Conservation (phyloP, 768 basidiomycete genomes). For the Daedaleopsis nitida region DNA sequence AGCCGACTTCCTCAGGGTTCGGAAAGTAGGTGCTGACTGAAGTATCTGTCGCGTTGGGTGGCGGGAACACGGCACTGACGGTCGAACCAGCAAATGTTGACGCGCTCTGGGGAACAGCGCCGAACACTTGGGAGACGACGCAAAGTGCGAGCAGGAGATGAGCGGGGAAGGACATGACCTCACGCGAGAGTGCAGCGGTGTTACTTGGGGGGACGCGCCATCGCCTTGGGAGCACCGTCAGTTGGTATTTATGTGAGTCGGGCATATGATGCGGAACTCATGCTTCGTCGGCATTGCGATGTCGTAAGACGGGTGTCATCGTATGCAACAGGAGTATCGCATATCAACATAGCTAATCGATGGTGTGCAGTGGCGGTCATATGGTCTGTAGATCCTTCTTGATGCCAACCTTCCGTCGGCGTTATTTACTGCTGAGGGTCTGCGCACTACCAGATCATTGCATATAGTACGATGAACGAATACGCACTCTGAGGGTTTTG, state of each 20-base stretch:
- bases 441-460: too few relatives aligned
- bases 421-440: too few relatives aligned
- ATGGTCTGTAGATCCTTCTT: too few relatives aligned
- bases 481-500: too few relatives aligned
- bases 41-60: constrained; percentile 37
- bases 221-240: not conserved
- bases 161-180: constrained; percentile 3
- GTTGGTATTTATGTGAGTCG: not conserved
- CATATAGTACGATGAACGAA: too few relatives aligned
- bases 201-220: too few relatives aligned
- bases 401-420: too few relatives aligned
- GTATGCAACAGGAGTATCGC: too few relatives aligned
- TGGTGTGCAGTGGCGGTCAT: too few relatives aligned
- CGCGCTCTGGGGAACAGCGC: constrained; percentile 14
- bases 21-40: constrained; percentile 43
- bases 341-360: too few relatives aligned
- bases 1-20: constrained; percentile 44
- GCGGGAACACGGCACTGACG: constrained; percentile 44
- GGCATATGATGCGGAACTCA: not conserved
- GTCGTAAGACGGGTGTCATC: not conserved
- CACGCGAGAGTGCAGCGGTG: not conserved
- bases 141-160: constrained; percentile 11
- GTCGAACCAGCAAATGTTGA: constrained; percentile 48
- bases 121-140: not conserved
- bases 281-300: not conserved